phyloP scores from a whole-genome alignment of 441 rosid species.

The Manihot esculenta region DNA sequence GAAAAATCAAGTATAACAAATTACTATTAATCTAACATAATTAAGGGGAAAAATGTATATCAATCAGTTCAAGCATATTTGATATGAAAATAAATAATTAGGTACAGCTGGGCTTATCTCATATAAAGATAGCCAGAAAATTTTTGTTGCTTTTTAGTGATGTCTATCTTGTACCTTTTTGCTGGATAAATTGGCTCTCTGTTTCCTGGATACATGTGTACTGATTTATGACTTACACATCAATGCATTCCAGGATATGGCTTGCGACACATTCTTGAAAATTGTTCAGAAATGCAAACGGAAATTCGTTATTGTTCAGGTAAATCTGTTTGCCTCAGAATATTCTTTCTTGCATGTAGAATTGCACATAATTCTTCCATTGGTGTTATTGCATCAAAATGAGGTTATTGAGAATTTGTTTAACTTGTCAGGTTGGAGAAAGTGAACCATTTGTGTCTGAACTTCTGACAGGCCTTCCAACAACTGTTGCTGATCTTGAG shows the following conservation, averaged over 20 bases:
- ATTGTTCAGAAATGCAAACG: slow-evolving; percentile 99
- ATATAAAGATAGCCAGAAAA: too few species aligned
- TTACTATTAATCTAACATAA: too few species aligned
- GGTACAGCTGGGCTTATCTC: too few species aligned
- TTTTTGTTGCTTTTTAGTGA: too few species aligned
- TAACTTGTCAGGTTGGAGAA: slow-evolving; percentile 84
- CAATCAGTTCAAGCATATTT: too few species aligned
- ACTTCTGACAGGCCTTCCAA: slow-evolving; percentile 89
- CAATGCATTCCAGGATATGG: slow-evolving; percentile 83
- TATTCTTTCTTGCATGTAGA: not conserved
- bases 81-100: too few species aligned
- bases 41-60: too few species aligned
- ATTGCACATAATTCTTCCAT: not conserved
- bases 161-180: not conserved
- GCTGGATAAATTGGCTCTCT: not conserved
- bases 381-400: not conserved
- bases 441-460: slow-evolving; percentile 97
- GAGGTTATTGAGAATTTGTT: not conserved
- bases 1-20: too few species aligned
- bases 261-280: slow-evolving; percentile 99
- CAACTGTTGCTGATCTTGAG: slow-evolving; percentile 95
- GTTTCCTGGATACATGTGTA: not conserved
- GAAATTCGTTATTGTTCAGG: slow-evolving; percentile 97
- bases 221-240: slow-evolving; percentile 5
- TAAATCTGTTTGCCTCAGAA: slow-evolving; percentile 22